Conservation (phyloP, 1,139 yeast genomes). For the Dujonia santamariae region DNA sequence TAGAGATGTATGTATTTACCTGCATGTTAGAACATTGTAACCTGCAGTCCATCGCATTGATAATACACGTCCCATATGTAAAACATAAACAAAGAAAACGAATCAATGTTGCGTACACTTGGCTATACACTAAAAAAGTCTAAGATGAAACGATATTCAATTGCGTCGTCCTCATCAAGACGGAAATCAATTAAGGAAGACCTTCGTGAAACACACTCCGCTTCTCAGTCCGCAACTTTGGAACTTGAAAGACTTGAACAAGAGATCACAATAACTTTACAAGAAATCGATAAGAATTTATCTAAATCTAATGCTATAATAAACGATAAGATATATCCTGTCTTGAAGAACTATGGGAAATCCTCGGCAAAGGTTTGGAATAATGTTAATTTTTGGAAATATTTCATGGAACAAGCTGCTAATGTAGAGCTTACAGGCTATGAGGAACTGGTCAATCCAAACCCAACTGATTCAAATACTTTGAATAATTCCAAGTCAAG, state of each 20-base stretch:
- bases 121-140: too few relatives aligned
- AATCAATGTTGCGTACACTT: not conserved
- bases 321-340: slow-evolving; percentile 60
- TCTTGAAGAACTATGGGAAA: slow-evolving; percentile 54
- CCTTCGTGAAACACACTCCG: slow-evolving; percentile 8
- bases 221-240: slow-evolving; percentile 32
- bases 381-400: slow-evolving; percentile 69
- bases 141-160: slow-evolving; percentile 43
- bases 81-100: not conserved
- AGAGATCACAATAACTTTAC: slow-evolving; percentile 73
- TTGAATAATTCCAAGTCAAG: slow-evolving; percentile 13
- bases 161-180: slow-evolving; percentile 38
- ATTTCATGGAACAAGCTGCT: slow-evolving; percentile 72
- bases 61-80: too few relatives aligned
- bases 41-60: too few relatives aligned
- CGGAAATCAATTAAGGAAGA: slow-evolving; percentile 29
- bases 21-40: too few relatives aligned
- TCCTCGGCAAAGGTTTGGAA: slow-evolving; percentile 57
- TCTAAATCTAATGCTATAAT: slow-evolving; percentile 62
- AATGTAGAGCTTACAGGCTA: slow-evolving; percentile 60
- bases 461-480: slow-evolving; percentile 9
- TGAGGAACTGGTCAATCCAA: slow-evolving; percentile 42
- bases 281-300: slow-evolving; percentile 73
- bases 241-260: slow-evolving; percentile 78
- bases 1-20: too few relatives aligned